Conservation (phyloP, 345 rosid species). For the Abelmoschus esculentus region DNA sequence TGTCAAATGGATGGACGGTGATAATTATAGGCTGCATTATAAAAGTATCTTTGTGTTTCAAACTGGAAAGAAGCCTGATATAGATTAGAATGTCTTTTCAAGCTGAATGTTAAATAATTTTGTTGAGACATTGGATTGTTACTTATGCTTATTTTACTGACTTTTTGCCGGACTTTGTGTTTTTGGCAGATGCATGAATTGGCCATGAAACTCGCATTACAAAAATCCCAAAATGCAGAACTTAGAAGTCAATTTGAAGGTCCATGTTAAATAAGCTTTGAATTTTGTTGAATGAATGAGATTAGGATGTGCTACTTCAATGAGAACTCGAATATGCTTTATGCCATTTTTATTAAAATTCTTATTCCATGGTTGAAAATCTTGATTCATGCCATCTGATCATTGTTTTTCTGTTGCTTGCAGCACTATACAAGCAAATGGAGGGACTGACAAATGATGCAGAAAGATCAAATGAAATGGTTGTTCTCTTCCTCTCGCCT, state of each 20-base stretch:
- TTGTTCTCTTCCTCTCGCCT: constrained; percentile 17
- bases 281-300: not conserved
- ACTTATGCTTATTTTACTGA: not conserved
- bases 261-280: constrained; percentile 17
- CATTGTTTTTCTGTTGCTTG: constrained; percentile 17
- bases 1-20: not conserved
- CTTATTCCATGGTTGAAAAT: too few relatives aligned
- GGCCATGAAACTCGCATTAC: constrained; percentile 74
- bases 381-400: not conserved
- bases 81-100: not conserved
- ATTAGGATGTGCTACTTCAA: not conserved
- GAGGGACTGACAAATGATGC: constrained; percentile 69
- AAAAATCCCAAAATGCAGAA: constrained; percentile 75
- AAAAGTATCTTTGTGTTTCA: not conserved
- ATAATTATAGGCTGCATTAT: not conserved
- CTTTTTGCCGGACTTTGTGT: constrained; percentile 12
- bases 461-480: constrained; percentile 86
- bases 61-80: not conserved
- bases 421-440: constrained; percentile 63
- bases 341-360: not conserved
- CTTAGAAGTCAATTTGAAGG: constrained; percentile 91
- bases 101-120: constrained; percentile 1
- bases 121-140: not conserved
- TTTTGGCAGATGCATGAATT: constrained; percentile 73
- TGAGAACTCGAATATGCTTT: not conserved